Evolutionary conservation across 2,329 filamentous ascomycete species (phyloP).

Genomic region (Xylaria sp.): DNA sequence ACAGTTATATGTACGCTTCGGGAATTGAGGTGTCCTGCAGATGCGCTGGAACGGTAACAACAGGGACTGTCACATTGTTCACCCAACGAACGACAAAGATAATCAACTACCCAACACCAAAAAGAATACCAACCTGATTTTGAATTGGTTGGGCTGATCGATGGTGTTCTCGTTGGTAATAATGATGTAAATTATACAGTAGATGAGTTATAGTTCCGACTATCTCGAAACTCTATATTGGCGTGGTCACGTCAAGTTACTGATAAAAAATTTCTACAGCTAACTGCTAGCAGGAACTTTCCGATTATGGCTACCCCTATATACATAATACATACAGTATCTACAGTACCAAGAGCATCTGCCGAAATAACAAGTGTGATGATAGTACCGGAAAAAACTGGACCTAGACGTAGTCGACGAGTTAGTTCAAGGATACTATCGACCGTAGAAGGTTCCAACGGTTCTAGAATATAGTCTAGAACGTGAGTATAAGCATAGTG

Average conservation of each 20-base stretch:
- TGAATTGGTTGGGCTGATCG: background rate
- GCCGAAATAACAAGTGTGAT: background rate
- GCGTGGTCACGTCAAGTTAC: background rate
- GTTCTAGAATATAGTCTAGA: background rate
- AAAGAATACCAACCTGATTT: slow-evolving; percentile 5
- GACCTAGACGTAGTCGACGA: slow-evolving; percentile 3
- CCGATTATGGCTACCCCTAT: too few species aligned
- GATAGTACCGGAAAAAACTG: background rate
- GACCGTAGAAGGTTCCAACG: background rate
- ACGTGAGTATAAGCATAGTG: slow-evolving; percentile 4
- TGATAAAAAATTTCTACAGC: background rate
- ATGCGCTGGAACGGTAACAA: slow-evolving; percentile 34
- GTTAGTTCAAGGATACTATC: slow-evolving; percentile 10
- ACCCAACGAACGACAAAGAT: background rate
- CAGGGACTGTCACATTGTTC: slow-evolving; percentile 21
- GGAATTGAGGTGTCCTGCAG: slow-evolving; percentile 30
- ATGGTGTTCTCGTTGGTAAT: slow-evolving; percentile 9
- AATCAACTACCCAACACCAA: background rate
- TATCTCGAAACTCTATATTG: slow-evolving; percentile 20
- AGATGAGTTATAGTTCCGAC: slow-evolving; percentile 9
- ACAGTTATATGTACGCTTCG: slow-evolving; percentile 22
- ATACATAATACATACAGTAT: too few species aligned
- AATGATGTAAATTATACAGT: slow-evolving; percentile 7
- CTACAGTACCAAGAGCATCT: background rate
- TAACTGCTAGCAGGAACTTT: background rate